Conservation (phyloP, 2,329 filamentous ascomycete genomes). For the Alternaria novae-zelandiae region DNA sequence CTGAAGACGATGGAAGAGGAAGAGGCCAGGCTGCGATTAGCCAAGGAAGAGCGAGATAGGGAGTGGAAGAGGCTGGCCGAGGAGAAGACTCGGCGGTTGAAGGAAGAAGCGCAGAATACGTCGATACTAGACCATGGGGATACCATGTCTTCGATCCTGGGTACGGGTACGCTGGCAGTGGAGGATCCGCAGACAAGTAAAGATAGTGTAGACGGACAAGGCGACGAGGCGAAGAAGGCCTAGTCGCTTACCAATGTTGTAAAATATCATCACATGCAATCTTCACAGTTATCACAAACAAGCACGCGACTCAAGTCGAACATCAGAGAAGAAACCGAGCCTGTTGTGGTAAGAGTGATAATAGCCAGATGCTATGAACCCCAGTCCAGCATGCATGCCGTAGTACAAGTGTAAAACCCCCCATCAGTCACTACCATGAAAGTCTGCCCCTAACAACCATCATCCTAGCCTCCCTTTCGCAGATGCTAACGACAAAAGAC, state of each 20-base stretch:
- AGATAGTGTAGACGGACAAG: background rate
- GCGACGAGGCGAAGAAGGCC: background rate
- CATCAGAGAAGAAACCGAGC: slow-evolving; percentile 15
- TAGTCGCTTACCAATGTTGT: background rate
- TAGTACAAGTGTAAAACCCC: slow-evolving; percentile 32
- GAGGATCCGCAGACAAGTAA: background rate
- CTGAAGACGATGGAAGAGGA: background rate
- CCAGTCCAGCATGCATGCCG: slow-evolving; percentile 38
- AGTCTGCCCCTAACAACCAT: slow-evolving; percentile 21
- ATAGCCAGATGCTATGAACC: slow-evolving; percentile 41
- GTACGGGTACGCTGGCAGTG: slow-evolving; percentile 4
- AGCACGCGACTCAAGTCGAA: background rate
- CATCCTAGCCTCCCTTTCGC: slow-evolving; percentile 25
- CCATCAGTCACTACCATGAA: slow-evolving; percentile 36
- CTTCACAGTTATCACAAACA: background rate
- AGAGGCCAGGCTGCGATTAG: background rate
- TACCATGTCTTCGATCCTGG: slow-evolving; percentile 1
- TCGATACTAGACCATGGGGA: background rate
- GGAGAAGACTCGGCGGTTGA: background rate
- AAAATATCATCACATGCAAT: background rate
- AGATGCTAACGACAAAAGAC: slow-evolving; percentile 32
- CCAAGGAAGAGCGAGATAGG: background rate
- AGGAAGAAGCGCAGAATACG: background rate
- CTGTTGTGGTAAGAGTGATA: slow-evolving; percentile 39
- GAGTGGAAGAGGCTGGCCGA: background rate